These are phyloP conservation scores for Malus hybrid DNA, from an alignment of 331 rosid species.

Conservation along the genomic window DNA sequence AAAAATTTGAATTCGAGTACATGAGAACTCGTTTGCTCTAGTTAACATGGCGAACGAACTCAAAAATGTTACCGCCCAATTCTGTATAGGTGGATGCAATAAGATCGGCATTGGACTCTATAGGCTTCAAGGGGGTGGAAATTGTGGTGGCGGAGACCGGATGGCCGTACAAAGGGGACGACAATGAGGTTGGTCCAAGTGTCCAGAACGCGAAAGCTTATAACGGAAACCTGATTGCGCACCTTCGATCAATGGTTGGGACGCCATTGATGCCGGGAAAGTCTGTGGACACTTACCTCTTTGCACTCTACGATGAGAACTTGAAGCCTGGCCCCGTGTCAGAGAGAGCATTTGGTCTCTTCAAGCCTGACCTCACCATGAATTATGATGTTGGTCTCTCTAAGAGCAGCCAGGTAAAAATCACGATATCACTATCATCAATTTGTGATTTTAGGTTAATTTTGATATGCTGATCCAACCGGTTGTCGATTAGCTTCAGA, in stretches of 20 bases:
- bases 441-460: background rate
- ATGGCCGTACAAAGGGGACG: constrained; percentile 96
- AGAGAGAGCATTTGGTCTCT: constrained; percentile 84
- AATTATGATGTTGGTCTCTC: constrained; percentile 78
- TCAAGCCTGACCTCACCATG: constrained; percentile 75
- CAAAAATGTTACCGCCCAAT: background rate
- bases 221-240: constrained; percentile 71
- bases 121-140: constrained; percentile 75
- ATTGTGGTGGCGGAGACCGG: constrained; percentile 97
- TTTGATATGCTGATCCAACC: background rate
- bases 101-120: constrained; percentile 70
- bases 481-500: background rate
- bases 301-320: constrained; percentile 84
- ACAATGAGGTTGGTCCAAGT: constrained; percentile 74
- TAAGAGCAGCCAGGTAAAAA: constrained; percentile 43
- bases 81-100: constrained; percentile 66
- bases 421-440: background rate
- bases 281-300: constrained; percentile 83
- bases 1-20: no score
- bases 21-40: no score
- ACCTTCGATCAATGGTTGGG: constrained; percentile 82
- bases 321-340: constrained; percentile 86
- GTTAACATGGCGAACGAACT: no score
- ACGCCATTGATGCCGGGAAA: constrained; percentile 97
- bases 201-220: constrained; percentile 82